Conservation (phyloP, 768 basidiomycete genomes). For the Pulveroboletus sp. region DNA sequence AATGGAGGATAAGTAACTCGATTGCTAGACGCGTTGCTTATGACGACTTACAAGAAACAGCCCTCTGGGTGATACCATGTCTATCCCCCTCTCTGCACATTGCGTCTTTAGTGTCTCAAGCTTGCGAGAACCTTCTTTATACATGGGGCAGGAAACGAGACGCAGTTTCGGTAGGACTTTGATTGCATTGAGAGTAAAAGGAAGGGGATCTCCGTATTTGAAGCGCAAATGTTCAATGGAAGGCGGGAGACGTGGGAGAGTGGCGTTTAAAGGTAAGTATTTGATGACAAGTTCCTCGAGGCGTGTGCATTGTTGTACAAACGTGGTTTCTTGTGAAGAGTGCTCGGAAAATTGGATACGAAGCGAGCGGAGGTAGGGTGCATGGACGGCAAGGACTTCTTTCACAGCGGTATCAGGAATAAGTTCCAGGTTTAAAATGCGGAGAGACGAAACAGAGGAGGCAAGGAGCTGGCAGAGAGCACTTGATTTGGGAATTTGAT, state of each 20-base stretch:
- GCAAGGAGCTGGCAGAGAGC: constrained; percentile 41
- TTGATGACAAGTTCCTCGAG: constrained; percentile 41
- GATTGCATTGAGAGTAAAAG: constrained; percentile 31
- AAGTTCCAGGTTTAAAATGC: constrained; percentile 37
- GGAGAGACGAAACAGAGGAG: constrained; percentile 33
- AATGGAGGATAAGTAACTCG: not conserved
- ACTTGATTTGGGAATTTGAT: constrained; percentile 30
- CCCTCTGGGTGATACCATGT: not conserved
- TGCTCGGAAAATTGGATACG: constrained; percentile 37
- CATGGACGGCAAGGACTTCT: constrained; percentile 12
- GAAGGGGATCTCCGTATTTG: constrained; percentile 17
- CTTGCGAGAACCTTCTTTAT: constrained; percentile 25
- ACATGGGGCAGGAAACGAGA: constrained; percentile 37
- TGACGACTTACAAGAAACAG: not conserved
- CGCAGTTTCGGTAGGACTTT: constrained; percentile 31
- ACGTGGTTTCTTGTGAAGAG: constrained; percentile 28
- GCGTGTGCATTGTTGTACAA: constrained; percentile 36
- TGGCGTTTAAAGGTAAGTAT: constrained; percentile 31
- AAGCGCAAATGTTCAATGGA: constrained; percentile 42
- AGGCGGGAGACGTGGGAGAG: constrained; percentile 33
- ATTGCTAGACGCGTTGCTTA: not conserved
- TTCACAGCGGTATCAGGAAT: constrained; percentile 25
- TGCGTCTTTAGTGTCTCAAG: constrained; percentile 23
- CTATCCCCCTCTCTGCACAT: constrained; percentile 19
- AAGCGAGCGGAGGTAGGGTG: constrained; percentile 40